Evolutionary conservation across 2,329 filamentous ascomycete species (phyloP).

Genomic region (Verticillium klebahnii): DNA sequence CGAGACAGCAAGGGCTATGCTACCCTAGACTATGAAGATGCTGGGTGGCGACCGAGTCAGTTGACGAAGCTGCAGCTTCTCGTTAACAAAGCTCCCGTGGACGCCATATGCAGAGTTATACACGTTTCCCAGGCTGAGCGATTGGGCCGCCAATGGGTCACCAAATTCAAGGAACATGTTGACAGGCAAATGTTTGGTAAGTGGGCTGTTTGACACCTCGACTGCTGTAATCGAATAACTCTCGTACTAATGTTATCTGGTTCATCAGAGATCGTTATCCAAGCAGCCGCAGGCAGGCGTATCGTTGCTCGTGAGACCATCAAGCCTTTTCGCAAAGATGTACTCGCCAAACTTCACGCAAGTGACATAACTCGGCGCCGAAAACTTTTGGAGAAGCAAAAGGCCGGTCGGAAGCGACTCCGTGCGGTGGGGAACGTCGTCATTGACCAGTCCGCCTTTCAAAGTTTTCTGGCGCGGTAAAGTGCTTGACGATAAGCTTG

Average conservation of each 20-base stretch:
- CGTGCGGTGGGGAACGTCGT: constrained; percentile 82
- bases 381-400: constrained; percentile 94
- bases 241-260: neutral
- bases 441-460: constrained; percentile 95
- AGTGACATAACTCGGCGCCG: constrained; percentile 76
- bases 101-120: constrained; percentile 88
- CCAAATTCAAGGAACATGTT: constrained; percentile 95
- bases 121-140: constrained; percentile 77
- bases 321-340: constrained; percentile 95
- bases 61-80: constrained; percentile 88
- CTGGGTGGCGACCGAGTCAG: constrained; percentile 74
- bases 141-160: constrained; percentile 82
- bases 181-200: constrained; percentile 84
- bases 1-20: constrained; percentile 76
- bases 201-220: constrained; percentile 8
- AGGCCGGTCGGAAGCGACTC: constrained; percentile 86
- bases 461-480: constrained; percentile 83
- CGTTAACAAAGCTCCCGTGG: constrained; percentile 89
- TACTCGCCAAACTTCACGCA: constrained; percentile 87
- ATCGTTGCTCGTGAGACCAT: constrained; percentile 91
- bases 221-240: neutral
- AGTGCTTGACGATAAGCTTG: neutral
- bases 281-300: constrained; percentile 76
- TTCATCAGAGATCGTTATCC: constrained; percentile 75
- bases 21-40: constrained; percentile 93